Evolutionary conservation across 176 grass and related monocot species (phyloP), one percentile per base, ranked within the genome.

Genomic region (Cenchrus americanus): DNA sequence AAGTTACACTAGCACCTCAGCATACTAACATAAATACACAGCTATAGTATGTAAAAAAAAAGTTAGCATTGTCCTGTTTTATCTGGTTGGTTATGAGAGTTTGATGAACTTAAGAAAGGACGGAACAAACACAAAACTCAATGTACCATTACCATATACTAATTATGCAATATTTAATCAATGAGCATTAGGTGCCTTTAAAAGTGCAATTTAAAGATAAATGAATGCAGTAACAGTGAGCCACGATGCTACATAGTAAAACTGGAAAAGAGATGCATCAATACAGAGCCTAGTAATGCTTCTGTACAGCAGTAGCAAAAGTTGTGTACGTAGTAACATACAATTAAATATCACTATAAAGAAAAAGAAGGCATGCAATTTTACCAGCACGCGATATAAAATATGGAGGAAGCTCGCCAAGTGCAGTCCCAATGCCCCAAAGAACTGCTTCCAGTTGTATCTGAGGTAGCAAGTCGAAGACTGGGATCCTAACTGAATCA

Each of bases 381-480:
- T 78, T 89, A 99, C 96, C 96, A 81, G 96, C 96, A 92, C 93
- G 90, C 67, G 96, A 95, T 82, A 99, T 92, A 83, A 99, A 99
- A 86, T 99, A 99, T 83, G 96, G 96, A 69, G 96, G 96, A 61
- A 99, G 91, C 85, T 99, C 96, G 44, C 96, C 96, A 80, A 99
- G 89, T 1, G 93, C 96, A 87, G 96, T 99, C 71, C 96, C 96
- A 43, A 99, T 84, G 32, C 96, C 96, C 96, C 96, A 99, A 90
- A 99, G 96, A 78, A 99, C 70, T 69, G 91, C 89, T 84, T 99
- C 96, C 49, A 99, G 80, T 85, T 99, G 96, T 84, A 99, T 92
- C 75, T 95, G 96, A 67, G 91, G 87, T 48, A 99, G 86, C 80
- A 99, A 87, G 62, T 88, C 92, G 15, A 92, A 83, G 74, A 96